Percentiles rank a stretch among this genome's conserved stretches.
These are phyloP conservation scores for Cyclanthera cordifolia DNA, from an alignment of 306 rosid species.

Conservation along the genomic window DNA sequence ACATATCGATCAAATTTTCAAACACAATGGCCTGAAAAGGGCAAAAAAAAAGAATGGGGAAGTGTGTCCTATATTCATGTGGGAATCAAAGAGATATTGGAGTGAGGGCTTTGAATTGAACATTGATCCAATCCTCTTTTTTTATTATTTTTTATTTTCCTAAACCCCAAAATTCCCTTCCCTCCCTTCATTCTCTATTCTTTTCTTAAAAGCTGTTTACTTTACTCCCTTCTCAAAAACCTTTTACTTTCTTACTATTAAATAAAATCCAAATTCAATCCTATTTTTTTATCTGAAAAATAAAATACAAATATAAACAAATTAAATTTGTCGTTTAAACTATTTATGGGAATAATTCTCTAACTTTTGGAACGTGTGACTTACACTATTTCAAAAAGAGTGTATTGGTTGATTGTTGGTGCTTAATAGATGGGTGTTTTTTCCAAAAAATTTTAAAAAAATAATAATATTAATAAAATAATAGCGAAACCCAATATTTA, in stretches of 20 bases:
- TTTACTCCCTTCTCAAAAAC: neutral
- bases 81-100: slow-evolving; percentile 40
- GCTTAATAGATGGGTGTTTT: too few species aligned
- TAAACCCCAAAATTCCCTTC: slow-evolving; percentile 15
- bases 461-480: too few species aligned
- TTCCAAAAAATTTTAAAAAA: too few species aligned
- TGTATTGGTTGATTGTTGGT: too few species aligned
- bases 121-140: slow-evolving; percentile 22
- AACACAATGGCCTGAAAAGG: slow-evolving; percentile 56
- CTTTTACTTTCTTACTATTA: neutral
- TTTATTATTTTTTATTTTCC: slow-evolving; percentile 21
- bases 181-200: slow-evolving; percentile 22
- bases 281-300: too few species aligned
- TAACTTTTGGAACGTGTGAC: too few species aligned
- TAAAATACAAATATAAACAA: too few species aligned
- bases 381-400: too few species aligned
- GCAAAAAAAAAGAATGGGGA: slow-evolving; percentile 69
- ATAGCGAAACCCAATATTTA: too few species aligned
- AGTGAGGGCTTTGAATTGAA: slow-evolving; percentile 41
- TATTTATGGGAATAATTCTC: too few species aligned
- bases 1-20: neutral
- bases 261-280: neutral
- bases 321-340: too few species aligned
- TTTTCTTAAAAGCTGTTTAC: slow-evolving; percentile 6
- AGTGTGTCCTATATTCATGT: slow-evolving; percentile 65